phyloP scores from a whole-genome alignment of 257 asterid species.

The Solanum sparsipilum region DNA sequence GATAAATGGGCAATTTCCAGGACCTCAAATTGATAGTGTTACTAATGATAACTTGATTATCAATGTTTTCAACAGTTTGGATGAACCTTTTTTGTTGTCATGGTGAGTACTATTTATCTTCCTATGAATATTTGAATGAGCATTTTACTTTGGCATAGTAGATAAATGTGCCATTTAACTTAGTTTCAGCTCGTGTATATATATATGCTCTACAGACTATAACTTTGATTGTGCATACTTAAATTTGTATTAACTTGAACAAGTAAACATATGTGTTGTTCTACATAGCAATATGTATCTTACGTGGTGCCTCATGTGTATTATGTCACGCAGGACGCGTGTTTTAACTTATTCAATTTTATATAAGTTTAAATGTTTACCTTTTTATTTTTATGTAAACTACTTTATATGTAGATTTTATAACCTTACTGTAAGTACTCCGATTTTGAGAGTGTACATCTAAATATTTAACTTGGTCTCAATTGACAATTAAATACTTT shows the following conservation, averaged over 20 bases:
- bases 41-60: slow-evolving; percentile 37
- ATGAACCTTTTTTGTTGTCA: slow-evolving; percentile 32
- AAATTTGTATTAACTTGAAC: too few species aligned
- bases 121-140: not conserved
- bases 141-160: not conserved
- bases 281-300: too few species aligned
- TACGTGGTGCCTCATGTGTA: too few species aligned
- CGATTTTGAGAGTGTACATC: not conserved
- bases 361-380: too few species aligned
- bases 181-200: too few species aligned
- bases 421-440: not conserved
- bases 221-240: too few species aligned
- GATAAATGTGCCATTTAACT: too few species aligned
- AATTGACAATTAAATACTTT: too few species aligned
- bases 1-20: slow-evolving; percentile 45
- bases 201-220: too few species aligned
- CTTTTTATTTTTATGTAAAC: not conserved
- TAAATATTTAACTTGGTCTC: not conserved
- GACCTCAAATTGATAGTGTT: slow-evolving; percentile 26
- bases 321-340: too few species aligned
- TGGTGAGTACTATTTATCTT: slow-evolving; percentile 13
- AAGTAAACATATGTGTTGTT: too few species aligned
- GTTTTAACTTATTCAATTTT: too few species aligned
- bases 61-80: slow-evolving; percentile 29
- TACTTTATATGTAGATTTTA: not conserved